phyloP scores from a whole-genome alignment of 768 basidiomycete species.

The Boletellus ananas region DNA sequence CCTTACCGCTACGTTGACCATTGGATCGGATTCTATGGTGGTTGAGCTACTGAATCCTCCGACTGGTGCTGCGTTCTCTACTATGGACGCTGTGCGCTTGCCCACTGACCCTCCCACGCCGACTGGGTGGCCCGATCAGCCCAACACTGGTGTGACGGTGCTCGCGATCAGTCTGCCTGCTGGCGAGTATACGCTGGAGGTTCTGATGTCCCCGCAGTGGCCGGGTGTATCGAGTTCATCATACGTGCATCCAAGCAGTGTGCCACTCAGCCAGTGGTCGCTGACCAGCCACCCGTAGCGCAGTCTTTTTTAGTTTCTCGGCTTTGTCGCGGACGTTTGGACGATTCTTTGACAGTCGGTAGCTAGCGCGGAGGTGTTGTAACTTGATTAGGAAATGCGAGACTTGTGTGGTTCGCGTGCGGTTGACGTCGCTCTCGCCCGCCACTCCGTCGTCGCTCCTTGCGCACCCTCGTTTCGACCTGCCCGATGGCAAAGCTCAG shows the following conservation, averaged over 20 bases:
- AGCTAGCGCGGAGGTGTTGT: conserved; percentile 2
- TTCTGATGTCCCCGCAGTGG: conserved; percentile 96
- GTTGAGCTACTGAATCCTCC: conserved; percentile 68
- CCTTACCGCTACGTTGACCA: conserved; percentile 67
- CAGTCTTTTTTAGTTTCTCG: not conserved
- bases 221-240: conserved; percentile 58
- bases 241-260: conserved; percentile 61
- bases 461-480: not conserved
- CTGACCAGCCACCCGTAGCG: conserved; percentile 62
- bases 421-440: conserved; percentile 15
- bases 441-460: not conserved
- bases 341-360: conserved; percentile 5
- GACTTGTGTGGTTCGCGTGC: conserved; percentile 1
- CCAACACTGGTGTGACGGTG: conserved; percentile 77
- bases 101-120: conserved; percentile 62
- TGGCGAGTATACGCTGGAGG: conserved; percentile 74
- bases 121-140: conserved; percentile 55
- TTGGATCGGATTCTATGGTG: conserved; percentile 64
- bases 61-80: conserved; percentile 60
- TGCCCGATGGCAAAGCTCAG: conserved; percentile 48
- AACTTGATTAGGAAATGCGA: conserved; percentile 12
- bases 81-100: conserved; percentile 51
- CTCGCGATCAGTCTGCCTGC: conserved; percentile 62
- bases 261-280: conserved; percentile 72
- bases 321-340: not conserved